Percentiles rank a stretch among this genome's conserved stretches.
phyloP scores from a whole-genome alignment of 2,329 filamentous ascomycete genomes.

The Alternaria sp. region DNA sequence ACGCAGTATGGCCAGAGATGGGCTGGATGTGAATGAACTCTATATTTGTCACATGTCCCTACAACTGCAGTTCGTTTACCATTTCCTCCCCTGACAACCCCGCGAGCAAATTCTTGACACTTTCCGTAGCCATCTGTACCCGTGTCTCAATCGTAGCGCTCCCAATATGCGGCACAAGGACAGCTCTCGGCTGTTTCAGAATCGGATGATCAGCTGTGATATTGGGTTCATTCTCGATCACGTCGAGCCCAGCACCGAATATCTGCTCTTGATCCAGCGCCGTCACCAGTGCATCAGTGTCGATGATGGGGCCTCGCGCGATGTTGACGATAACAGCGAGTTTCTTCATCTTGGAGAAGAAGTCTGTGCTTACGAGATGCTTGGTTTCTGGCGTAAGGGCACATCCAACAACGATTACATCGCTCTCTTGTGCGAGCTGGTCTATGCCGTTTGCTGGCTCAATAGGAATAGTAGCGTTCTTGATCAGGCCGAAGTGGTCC shows the following conservation, averaged over 20 bases:
- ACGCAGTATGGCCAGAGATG: not conserved
- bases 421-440: conserved; percentile 38
- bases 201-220: conserved; percentile 55
- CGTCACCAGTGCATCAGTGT: conserved; percentile 60
- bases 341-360: conserved; percentile 58
- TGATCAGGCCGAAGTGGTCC: conserved; percentile 31
- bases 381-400: conserved; percentile 35
- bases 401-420: conserved; percentile 39
- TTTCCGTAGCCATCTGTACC: conserved; percentile 63
- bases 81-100: conserved; percentile 31
- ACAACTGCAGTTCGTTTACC: conserved; percentile 39
- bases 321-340: conserved; percentile 63
- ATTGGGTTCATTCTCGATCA: conserved; percentile 62
- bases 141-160: conserved; percentile 64
- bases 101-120: conserved; percentile 60
- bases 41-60: not conserved
- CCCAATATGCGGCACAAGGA: conserved; percentile 65
- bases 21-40: not conserved
- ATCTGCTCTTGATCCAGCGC: conserved; percentile 59
- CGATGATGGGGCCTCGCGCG: conserved; percentile 61
- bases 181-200: conserved; percentile 55
- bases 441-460: conserved; percentile 25
- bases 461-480: conserved; percentile 23
- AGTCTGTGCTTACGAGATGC: conserved; percentile 33
- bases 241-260: conserved; percentile 61